Evolutionary conservation across 2,329 filamentous ascomycete species (phyloP).

Genomic region (Alternaria alternata): DNA sequence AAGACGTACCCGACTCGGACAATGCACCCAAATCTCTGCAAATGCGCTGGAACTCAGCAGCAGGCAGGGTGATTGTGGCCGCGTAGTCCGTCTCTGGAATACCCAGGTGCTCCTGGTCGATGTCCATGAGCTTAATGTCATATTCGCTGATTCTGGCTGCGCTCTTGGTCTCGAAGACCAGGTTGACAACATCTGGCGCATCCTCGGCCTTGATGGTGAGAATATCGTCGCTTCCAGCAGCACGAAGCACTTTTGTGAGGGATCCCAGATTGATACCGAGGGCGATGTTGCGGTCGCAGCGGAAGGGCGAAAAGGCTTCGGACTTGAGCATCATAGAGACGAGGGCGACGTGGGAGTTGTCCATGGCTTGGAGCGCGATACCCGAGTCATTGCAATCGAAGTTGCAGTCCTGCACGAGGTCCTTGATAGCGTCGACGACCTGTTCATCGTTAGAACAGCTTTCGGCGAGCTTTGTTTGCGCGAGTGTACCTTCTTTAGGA

Average conservation of each 20-base stretch:
- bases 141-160: conserved; percentile 97
- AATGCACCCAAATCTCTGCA: conserved; percentile 90
- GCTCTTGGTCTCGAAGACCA: conserved; percentile 90
- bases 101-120: conserved; percentile 98
- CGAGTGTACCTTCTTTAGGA: conserved; percentile 86
- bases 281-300: conserved; percentile 98
- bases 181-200: conserved; percentile 91
- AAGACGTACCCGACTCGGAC: conserved; percentile 86
- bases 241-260: conserved; percentile 95
- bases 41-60: conserved; percentile 90
- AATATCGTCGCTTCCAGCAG: conserved; percentile 92
- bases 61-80: conserved; percentile 88
- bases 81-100: conserved; percentile 99
- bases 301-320: conserved; percentile 92
- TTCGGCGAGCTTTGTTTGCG: neutral
- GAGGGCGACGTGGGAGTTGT: conserved; percentile 98
- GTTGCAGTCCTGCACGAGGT: conserved; percentile 99
- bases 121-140: conserved; percentile 99
- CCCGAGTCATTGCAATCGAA: conserved; percentile 99
- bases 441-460: conserved; percentile 50
- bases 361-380: conserved; percentile 98
- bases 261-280: conserved; percentile 97
- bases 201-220: conserved; percentile 98
- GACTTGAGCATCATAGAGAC: conserved; percentile 99
- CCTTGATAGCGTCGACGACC: conserved; percentile 99